A percentile compares a stretch with the other conserved stretches of the same genome.
Evolutionary conservation across 768 basidiomycete genomes (phyloP).

Genomic region (Auriscalpium microsporum): DNA sequence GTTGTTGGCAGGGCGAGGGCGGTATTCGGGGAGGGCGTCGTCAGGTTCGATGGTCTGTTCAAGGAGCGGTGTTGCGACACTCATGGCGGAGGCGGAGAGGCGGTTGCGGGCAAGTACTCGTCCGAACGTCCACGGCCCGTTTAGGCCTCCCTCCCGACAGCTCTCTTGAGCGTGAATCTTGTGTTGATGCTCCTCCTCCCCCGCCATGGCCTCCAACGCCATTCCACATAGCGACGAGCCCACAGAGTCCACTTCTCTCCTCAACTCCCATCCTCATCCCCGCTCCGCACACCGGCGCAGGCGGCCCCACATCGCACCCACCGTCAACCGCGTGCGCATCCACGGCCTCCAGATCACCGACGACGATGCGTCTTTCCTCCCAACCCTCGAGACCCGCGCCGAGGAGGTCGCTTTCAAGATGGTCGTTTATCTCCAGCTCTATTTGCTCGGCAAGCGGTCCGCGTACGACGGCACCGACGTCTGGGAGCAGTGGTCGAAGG

Average conservation of each 20-base stretch:
- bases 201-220: neutral
- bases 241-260: constrained; percentile 12
- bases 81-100: constrained; percentile 32
- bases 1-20: constrained; percentile 27
- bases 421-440: constrained; percentile 18
- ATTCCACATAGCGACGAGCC: constrained; percentile 1
- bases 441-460: constrained; percentile 3
- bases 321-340: constrained; percentile 16
- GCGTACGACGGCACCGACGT: constrained; percentile 19
- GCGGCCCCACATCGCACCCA: constrained; percentile 2
- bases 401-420: constrained; percentile 9
- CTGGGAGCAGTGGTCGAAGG: constrained; percentile 37
- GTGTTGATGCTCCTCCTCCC: neutral
- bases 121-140: too few species aligned
- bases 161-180: too few species aligned
- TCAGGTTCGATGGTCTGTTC: constrained; percentile 76
- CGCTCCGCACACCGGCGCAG: neutral
- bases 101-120: too few species aligned
- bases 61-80: constrained; percentile 54
- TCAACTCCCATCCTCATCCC: neutral
- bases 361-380: neutral
- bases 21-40: constrained; percentile 33
- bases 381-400: neutral
- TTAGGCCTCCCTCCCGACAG: neutral
- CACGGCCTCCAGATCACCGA: constrained; percentile 7